phyloP scores from a whole-genome alignment of 148 eudicot species.

The Gaultheria prostrata region DNA sequence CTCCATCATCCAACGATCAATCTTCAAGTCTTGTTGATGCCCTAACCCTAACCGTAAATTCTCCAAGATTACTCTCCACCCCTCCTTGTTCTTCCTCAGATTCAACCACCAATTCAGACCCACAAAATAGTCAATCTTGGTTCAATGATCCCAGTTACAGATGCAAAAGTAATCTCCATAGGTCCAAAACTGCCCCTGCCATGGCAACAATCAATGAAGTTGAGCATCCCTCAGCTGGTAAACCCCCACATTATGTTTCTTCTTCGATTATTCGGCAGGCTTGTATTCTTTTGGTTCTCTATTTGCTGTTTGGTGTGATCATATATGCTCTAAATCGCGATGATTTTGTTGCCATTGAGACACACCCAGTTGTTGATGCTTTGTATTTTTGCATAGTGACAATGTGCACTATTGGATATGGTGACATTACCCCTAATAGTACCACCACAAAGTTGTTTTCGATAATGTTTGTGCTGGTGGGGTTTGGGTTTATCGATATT shows the following conservation, averaged over 20 bases:
- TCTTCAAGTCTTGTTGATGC: constrained; percentile 42
- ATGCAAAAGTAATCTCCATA: constrained; percentile 48
- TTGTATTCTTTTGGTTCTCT: constrained; percentile 55
- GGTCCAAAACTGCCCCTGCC: constrained; percentile 93
- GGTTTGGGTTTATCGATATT: constrained; percentile 92
- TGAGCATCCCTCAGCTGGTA: constrained; percentile 13
- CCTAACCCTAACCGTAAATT: constrained; percentile 19
- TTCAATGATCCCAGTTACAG: constrained; percentile 47
- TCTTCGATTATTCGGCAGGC: constrained; percentile 66
- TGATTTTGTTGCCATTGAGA: constrained; percentile 52
- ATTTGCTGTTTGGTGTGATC: constrained; percentile 62
- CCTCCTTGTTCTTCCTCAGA: constrained; percentile 22
- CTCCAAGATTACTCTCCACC: constrained; percentile 11
- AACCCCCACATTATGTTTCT: constrained; percentile 42
- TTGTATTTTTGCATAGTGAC: constrained; percentile 94
- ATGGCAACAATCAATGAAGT: constrained; percentile 73
- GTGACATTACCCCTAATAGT: constrained; percentile 90
- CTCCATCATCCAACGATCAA: constrained; percentile 22
- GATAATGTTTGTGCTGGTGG: constrained; percentile 78
- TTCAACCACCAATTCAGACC: constrained; percentile 12
- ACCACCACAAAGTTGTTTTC: constrained; percentile 75
- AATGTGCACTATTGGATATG: constrained; percentile 98
- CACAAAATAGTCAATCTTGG: constrained; percentile 45
- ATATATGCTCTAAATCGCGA: constrained; percentile 58
- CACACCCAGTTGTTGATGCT: constrained; percentile 91